These are phyloP conservation scores for Leccinum barrowsii DNA, from an alignment of 768 basidiomycete species.

Conservation along the genomic window DNA sequence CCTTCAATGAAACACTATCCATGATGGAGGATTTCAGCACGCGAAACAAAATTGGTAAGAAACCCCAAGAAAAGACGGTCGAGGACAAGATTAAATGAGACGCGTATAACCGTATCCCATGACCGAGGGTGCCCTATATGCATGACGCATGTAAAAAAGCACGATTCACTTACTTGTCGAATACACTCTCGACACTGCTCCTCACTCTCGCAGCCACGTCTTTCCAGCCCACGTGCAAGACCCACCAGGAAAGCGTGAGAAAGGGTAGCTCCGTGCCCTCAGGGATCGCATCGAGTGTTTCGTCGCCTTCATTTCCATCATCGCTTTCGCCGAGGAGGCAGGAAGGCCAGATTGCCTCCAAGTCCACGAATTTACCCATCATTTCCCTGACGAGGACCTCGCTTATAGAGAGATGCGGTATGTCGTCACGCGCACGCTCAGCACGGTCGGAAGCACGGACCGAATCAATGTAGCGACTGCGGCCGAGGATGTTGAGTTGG, in stretches of 20 bases:
- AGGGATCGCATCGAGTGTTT: conserved; percentile 37
- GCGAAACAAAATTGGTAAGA: not conserved
- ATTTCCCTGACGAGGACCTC: conserved; percentile 26
- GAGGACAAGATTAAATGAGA: not conserved
- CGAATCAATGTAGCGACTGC: conserved; percentile 73
- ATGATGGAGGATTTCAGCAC: conserved; percentile 11
- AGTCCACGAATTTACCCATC: conserved; percentile 23
- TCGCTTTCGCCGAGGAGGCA: conserved; percentile 25
- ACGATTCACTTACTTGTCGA: conserved; percentile 63
- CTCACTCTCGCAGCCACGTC: conserved; percentile 72
- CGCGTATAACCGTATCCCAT: not conserved
- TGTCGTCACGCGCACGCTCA: conserved; percentile 44
- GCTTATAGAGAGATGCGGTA: conserved; percentile 30
- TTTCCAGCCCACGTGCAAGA: conserved; percentile 89
- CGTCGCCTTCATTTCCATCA: conserved; percentile 27
- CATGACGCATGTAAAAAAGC: not conserved
- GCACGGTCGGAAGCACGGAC: conserved; percentile 59
- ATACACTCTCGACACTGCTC: conserved; percentile 74
- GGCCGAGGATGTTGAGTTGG: conserved; percentile 82
- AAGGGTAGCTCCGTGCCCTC: conserved; percentile 78
- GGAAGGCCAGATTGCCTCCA: conserved; percentile 22
- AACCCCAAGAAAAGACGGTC: not conserved
- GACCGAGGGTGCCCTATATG: not conserved
- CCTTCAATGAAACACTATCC: conserved; percentile 77
- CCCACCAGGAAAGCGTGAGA: conserved; percentile 90